phyloP scores from a whole-genome alignment of 305 asterid species.

The Plantago coronopus region DNA sequence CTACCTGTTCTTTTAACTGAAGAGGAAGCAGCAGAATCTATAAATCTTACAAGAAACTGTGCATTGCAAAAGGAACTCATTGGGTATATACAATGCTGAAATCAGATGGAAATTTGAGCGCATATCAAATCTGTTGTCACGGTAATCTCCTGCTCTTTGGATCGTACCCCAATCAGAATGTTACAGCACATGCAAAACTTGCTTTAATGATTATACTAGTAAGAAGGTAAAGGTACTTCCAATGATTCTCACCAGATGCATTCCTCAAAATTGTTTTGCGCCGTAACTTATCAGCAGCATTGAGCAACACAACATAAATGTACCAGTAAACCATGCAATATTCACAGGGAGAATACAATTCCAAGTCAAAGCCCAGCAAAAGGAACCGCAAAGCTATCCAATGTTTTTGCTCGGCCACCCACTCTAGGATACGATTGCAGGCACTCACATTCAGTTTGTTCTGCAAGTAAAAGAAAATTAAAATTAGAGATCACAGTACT shows the following conservation, averaged over 20 bases:
- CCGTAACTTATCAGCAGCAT: slow-evolving; percentile 81
- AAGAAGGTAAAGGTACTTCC: slow-evolving; percentile 6
- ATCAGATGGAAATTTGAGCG: too few species aligned
- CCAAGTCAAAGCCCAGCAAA: slow-evolving; percentile 78
- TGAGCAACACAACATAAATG: slow-evolving; percentile 67
- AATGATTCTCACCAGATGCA: slow-evolving; percentile 60
- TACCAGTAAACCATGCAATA: slow-evolving; percentile 98
- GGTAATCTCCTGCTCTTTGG: too few species aligned
- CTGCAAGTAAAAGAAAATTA: slow-evolving; percentile 36
- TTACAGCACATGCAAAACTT: too few species aligned
- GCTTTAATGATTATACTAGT: too few species aligned
- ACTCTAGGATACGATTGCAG: slow-evolving; percentile 64
- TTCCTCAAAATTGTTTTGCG: slow-evolving; percentile 50
- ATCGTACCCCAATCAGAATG: too few species aligned
- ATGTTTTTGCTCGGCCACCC: slow-evolving; percentile 92
- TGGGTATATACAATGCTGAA: too few species aligned
- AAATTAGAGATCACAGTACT: too few species aligned
- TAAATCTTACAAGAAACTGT: too few species aligned
- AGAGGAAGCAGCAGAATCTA: too few species aligned
- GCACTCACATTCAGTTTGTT: slow-evolving; percentile 40
- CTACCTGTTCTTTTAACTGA: too few species aligned
- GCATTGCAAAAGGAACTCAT: neutral
- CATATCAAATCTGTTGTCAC: too few species aligned
- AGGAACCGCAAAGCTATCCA: slow-evolving; percentile 92
- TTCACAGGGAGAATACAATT: slow-evolving; percentile 76